Evolutionary conservation across 345 rosid genomes (phyloP), one percentile per base, ranked within the genome.

Genomic region (Linum tenue): DNA sequence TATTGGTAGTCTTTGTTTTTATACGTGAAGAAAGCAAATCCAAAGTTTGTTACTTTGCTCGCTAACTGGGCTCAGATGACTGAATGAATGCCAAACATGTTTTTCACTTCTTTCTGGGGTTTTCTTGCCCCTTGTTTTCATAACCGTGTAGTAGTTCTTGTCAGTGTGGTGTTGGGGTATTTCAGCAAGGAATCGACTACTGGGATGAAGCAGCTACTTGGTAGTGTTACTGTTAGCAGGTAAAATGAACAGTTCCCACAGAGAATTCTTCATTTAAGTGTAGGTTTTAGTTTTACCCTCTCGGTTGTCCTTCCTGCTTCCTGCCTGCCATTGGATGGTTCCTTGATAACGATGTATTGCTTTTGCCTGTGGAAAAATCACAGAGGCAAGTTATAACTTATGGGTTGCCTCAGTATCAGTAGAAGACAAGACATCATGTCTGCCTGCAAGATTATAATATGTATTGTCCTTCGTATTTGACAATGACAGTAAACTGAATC

Each of bases 11-110:
- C 38, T 31, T 56, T 60, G 72, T 43, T 69, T 78, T 37, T 77
- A 81, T 75, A 77, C 77, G 78, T 67, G 66, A 76, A 59, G 65
- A 67, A 63, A 48, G 53, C 53, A 4, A 48, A 48, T 48, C 53
- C 14, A 5, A 48, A 22, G 31, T 1, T 48, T 41, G 44, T 41
- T 41, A 41, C 44, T 41, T 8, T 41, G 9, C 44, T 41, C 44
- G 6, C 44, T 41, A 41, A 41, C 44, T 41, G 44, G 44, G 1
- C 31, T 22, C 31, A 22, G 12, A 9, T 48, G 15, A 48, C 53
- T 48, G 53, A 48, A 9, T 48, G 53, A 22, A 22, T 22, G 31
- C 31, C 31, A 22, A 22, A 22, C 31, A 22, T 22, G 31, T 22
- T 22, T 22, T 22, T 22, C 31, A 22, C 44, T 41, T 4, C 44